These are phyloP conservation scores for Alternaria triticimaculans DNA, from an alignment of 2,329 filamentous ascomycete species.

Conservation along the genomic window DNA sequence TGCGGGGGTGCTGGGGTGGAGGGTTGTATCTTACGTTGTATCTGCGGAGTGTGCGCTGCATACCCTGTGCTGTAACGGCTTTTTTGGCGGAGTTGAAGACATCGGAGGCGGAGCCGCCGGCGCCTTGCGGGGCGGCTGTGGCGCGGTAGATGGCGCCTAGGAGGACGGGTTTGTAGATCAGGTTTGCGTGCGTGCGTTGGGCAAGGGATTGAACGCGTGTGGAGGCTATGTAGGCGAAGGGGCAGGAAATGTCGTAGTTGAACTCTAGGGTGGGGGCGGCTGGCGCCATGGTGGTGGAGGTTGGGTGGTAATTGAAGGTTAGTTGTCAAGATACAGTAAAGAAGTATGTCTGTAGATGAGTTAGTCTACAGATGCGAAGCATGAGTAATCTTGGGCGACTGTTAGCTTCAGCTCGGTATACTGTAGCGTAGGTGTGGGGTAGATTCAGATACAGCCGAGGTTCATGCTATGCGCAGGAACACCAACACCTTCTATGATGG, in stretches of 20 bases:
- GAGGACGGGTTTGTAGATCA: slow-evolving; percentile 40
- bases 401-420: slow-evolving; percentile 4
- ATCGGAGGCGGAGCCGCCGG: slow-evolving; percentile 44
- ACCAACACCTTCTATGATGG: not conserved
- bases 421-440: slow-evolving; percentile 4
- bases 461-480: not conserved
- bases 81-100: slow-evolving; percentile 46
- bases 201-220: slow-evolving; percentile 41
- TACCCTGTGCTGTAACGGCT: slow-evolving; percentile 32
- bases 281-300: not conserved
- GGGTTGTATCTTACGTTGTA: slow-evolving; percentile 41
- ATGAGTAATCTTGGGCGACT: not conserved
- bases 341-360: not conserved
- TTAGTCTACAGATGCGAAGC: not conserved
- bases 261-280: slow-evolving; percentile 24
- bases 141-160: slow-evolving; percentile 47
- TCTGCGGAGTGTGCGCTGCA: slow-evolving; percentile 39
- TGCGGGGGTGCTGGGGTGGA: slow-evolving; percentile 41
- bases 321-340: not conserved
- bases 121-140: slow-evolving; percentile 45
- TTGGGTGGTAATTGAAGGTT: not conserved
- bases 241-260: slow-evolving; percentile 46
- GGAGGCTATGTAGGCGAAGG: slow-evolving; percentile 49
- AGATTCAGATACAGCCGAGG: slow-evolving; percentile 11
- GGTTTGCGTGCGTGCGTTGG: slow-evolving; percentile 29